A percentile compares a stretch with the other conserved stretches of the same genome.
These are phyloP conservation scores for Glomus cerebriforme DNA, from an alignment of 192 early-diverging fungal species.

Conservation along the genomic window DNA sequence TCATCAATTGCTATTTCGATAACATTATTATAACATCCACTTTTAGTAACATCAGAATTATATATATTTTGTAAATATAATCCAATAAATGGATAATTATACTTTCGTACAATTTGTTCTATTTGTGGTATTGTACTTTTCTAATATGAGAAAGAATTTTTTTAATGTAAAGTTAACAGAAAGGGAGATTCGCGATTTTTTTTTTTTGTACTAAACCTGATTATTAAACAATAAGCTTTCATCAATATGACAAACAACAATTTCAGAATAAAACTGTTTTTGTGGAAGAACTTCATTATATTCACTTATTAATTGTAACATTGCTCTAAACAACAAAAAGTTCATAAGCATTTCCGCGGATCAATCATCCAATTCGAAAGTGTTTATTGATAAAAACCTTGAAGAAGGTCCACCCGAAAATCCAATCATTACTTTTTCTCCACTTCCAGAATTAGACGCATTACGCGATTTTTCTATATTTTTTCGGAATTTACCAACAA, in stretches of 20 bases:
- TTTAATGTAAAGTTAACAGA: background rate
- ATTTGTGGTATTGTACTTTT: slow-evolving; percentile 42
- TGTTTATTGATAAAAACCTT: slow-evolving; percentile 43
- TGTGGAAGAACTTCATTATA: slow-evolving; percentile 59
- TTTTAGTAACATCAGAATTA: slow-evolving; percentile 45
- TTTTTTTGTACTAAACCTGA: slow-evolving; percentile 2
- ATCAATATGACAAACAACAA: slow-evolving; percentile 81
- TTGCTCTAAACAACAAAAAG: slow-evolving; percentile 44
- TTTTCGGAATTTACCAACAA: slow-evolving; percentile 70
- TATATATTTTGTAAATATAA: slow-evolving; percentile 71
- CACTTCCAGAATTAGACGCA: slow-evolving; percentile 36
- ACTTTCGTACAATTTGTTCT: slow-evolving; percentile 41
- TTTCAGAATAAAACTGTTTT: slow-evolving; percentile 56
- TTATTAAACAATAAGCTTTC: slow-evolving; percentile 60
- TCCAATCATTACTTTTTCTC: slow-evolving; percentile 71
- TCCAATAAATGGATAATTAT: slow-evolving; percentile 45
- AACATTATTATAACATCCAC: slow-evolving; percentile 37
- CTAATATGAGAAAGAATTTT: slow-evolving; percentile 5
- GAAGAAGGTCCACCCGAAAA: slow-evolving; percentile 87
- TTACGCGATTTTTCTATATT: slow-evolving; percentile 55
- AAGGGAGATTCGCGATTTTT: background rate
- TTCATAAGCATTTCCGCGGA: background rate
- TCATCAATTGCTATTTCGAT: slow-evolving; percentile 35
- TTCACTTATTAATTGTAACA: slow-evolving; percentile 65
- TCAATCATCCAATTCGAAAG: background rate